Base-by-base conservation (phyloP, 2,329 filamentous ascomycete species). In the Rhynchosporium secalis region DNA sequence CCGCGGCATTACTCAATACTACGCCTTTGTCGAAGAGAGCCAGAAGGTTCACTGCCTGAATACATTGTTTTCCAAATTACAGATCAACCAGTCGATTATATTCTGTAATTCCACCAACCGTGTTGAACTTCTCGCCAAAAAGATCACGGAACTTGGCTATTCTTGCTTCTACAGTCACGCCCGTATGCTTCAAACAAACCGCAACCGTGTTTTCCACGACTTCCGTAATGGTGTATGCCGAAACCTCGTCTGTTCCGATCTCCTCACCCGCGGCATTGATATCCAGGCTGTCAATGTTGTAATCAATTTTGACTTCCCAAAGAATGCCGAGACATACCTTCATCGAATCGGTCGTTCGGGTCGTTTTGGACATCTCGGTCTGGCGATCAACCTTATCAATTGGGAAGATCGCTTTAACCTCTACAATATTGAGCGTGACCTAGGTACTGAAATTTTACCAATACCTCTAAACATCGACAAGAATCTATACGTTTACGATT, bases 41-140 rank as follows among this genome's bases (percentile, higher is more conserved):
- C 92, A 97, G 76, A 99, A 99, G 80, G 95, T 99, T 26, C 96
- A 99, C 79, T 99, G 95, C 76, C 80, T 99, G 68, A 99, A 99
- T 81, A 99, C 95, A 0, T 88, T 99, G 67, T 99, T 99, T 82
- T 97, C 93, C 71, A 96, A 97, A 78, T 86, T 99, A 15, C 94
- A 99, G 78, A 99, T 99, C 80, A 99, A 99, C 79, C 95, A 99
- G 81, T 99, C 96, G 66, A 99, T 99, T 80, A 99, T 99, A 76
- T 99, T 99, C 81, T 99, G 95, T 80, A 99, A 99, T 79, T 99
- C 95, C 46, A 99, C 95, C 59, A 98, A 98, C 77, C 91, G 95
- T 68, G 95, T 99, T 65, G 95, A 99, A 78, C 83, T 99, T 58
- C 85, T 99, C 31, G 95, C 95, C 56, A 99, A 99, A 83, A 99